Conservation (phyloP, 2,329 filamentous ascomycete genomes). For the Gaeumannomyces tritici region DNA sequence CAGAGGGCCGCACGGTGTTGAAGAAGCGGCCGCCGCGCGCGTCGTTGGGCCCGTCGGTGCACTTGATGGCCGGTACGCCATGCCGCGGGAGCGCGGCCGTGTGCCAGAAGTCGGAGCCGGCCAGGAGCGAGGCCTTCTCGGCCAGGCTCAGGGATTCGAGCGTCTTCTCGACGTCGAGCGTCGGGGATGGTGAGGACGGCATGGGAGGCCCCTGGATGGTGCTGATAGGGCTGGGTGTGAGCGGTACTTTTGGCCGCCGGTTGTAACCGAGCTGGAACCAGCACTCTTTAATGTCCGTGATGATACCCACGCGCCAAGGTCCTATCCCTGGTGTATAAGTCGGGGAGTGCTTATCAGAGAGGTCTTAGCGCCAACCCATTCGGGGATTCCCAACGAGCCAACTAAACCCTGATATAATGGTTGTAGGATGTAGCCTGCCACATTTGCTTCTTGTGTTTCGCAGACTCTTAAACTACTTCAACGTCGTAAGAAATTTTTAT, state of each 20-base stretch:
- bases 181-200: no score
- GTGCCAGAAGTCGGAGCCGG: slow-evolving; percentile 17
- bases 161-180: slow-evolving; percentile 1
- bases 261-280: no score
- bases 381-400: not conserved
- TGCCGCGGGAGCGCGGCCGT: slow-evolving; percentile 17
- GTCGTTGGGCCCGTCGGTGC: slow-evolving; percentile 24
- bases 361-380: not conserved
- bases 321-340: not conserved
- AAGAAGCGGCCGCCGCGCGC: slow-evolving; percentile 21
- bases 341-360: not conserved
- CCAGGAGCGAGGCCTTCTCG: slow-evolving; percentile 10
- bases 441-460: no score
- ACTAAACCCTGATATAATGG: no score
- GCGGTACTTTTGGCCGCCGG: no score
- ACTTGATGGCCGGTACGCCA: slow-evolving; percentile 19
- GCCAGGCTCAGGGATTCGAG: slow-evolving; percentile 5
- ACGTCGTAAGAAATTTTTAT: no score
- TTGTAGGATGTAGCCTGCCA: no score
- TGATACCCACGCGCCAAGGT: no score
- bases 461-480: no score
- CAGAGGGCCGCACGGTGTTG: slow-evolving; percentile 31
- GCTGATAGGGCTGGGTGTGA: no score
- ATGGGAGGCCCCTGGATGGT: no score
- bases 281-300: no score